Conservation (phyloP, 2,329 filamentous ascomycete species). For the Neonectria magnoliae region DNA sequence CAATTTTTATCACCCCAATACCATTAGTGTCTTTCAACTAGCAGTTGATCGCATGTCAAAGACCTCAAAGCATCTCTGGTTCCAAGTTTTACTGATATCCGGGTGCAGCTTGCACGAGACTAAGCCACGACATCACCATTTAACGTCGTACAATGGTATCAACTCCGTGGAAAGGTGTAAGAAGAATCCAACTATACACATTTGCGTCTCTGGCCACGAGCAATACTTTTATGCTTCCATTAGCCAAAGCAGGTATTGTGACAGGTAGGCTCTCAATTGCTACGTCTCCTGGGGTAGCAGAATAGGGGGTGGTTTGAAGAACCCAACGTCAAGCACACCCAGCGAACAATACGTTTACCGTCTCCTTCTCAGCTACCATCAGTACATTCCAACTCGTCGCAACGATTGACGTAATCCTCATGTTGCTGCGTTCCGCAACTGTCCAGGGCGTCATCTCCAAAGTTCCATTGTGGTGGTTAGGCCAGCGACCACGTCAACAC, state of each 20-base stretch:
- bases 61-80: background rate
- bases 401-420: background rate
- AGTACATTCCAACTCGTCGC: background rate
- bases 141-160: background rate
- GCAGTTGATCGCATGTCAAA: background rate
- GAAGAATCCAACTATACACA: background rate
- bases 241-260: background rate
- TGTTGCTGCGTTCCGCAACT: background rate
- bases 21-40: background rate
- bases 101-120: background rate
- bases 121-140: background rate
- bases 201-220: background rate
- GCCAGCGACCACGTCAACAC: background rate
- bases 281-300: too few relatives aligned
- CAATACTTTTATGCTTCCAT: background rate
- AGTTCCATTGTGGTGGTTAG: background rate
- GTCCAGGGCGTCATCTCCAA: background rate
- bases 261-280: background rate
- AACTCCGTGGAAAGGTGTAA: background rate
- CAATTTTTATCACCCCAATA: background rate
- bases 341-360: background rate
- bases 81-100: background rate
- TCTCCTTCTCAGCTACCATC: background rate
- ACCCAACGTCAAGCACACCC: background rate
- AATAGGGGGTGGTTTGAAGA: background rate